phyloP scores from a whole-genome alignment of 1,284 basidiomycete genomes.

The Ceraceosorus guamensis region DNA sequence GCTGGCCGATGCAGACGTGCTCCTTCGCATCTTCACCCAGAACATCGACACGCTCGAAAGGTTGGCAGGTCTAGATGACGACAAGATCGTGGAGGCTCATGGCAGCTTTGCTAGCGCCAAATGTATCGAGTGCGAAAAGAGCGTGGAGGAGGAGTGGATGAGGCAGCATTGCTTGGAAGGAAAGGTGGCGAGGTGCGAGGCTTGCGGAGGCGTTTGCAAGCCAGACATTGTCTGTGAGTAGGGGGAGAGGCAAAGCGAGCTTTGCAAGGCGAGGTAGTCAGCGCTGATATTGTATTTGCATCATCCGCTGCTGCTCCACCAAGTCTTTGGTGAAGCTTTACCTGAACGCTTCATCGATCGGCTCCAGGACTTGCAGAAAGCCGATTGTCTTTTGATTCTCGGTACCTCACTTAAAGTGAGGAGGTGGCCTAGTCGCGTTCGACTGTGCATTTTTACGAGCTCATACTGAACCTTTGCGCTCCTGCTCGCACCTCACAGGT shows the following conservation, averaged over 20 bases:
- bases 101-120: slow-evolving; percentile 56
- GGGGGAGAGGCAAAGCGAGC: neutral
- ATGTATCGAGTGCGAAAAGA: slow-evolving; percentile 31
- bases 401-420: slow-evolving; percentile 66
- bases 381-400: slow-evolving; percentile 81
- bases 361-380: slow-evolving; percentile 52
- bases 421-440: slow-evolving; percentile 44
- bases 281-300: neutral
- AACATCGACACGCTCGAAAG: slow-evolving; percentile 85
- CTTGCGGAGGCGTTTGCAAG: slow-evolving; percentile 32
- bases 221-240: slow-evolving; percentile 44
- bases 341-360: slow-evolving; percentile 40
- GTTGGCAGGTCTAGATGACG: slow-evolving; percentile 66
- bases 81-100: slow-evolving; percentile 83
- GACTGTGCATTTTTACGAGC: neutral
- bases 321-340: slow-evolving; percentile 44
- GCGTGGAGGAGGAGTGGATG: slow-evolving; percentile 32
- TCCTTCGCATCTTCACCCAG: slow-evolving; percentile 68
- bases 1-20: slow-evolving; percentile 59
- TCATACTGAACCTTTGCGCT: neutral
- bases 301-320: no score
- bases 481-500: slow-evolving; percentile 32
- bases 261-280: neutral
- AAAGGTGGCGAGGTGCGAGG: slow-evolving; percentile 31
- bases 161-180: slow-evolving; percentile 25